Evolutionary conservation across 2,329 filamentous ascomycete species (phyloP).

Genomic region (Aspergillus amoenus): DNA sequence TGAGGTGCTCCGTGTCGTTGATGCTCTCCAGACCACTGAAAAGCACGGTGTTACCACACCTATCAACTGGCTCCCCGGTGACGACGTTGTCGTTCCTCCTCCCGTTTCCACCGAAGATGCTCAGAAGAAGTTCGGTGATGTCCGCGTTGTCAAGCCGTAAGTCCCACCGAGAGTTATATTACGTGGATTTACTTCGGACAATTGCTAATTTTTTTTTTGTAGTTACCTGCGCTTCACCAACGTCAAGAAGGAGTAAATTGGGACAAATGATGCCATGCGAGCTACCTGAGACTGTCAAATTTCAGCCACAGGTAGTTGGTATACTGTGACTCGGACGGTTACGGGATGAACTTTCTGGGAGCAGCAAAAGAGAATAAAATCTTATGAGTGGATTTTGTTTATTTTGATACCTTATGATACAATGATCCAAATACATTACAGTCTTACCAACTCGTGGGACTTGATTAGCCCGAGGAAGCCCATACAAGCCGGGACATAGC

Average conservation of each 20-base stretch:
- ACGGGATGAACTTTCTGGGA: conserved; percentile 5
- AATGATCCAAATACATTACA: conserved; percentile 5
- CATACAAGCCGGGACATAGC: not conserved
- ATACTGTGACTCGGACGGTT: conserved; percentile 1
- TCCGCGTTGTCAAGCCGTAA: conserved; percentile 61
- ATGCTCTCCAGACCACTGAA: conserved; percentile 81
- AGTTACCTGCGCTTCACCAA: conserved; percentile 40
- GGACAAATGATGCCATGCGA: not conserved
- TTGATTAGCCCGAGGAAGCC: not conserved
- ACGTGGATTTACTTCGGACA: not conserved
- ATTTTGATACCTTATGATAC: conserved; percentile 13
- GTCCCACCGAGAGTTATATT: conserved; percentile 6
- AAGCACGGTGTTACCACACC: conserved; percentile 86
- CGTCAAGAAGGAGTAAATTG: conserved; percentile 34
- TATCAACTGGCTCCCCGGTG: conserved; percentile 85
- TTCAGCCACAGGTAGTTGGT: not conserved
- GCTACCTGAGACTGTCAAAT: not conserved
- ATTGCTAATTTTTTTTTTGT: not conserved
- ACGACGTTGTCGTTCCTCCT: conserved; percentile 91
- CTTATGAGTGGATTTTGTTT: conserved; percentile 3
- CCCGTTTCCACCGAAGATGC: conserved; percentile 80
- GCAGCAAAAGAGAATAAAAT: conserved; percentile 7
- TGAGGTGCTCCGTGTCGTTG: conserved; percentile 76
- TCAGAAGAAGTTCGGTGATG: conserved; percentile 80
- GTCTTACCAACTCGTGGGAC: not conserved